Evolutionary conservation across 2,329 filamentous ascomycete genomes (phyloP).

Genomic region (Ceratocystis albifundus): DNA sequence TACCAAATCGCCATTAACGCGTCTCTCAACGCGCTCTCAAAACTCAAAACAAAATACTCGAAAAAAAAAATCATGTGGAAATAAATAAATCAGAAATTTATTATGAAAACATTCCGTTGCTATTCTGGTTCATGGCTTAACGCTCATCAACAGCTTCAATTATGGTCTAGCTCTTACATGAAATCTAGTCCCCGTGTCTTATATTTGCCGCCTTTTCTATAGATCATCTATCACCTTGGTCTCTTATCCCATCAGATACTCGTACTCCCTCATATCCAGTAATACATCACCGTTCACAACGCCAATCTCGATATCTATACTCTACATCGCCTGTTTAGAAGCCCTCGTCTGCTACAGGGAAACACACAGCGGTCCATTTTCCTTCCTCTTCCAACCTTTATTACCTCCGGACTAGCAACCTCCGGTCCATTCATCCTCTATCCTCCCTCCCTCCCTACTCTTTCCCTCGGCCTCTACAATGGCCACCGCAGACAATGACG

Average conservation of each 20-base stretch:
- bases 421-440: neutral
- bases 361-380: neutral
- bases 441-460: neutral
- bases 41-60: neutral
- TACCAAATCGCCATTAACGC: neutral
- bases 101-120: constrained; percentile 1
- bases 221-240: neutral
- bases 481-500: constrained; percentile 5
- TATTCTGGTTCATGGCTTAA: neutral
- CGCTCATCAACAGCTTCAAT: neutral
- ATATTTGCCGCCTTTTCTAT: neutral
- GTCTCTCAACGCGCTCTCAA: neutral
- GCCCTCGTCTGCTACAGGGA: neutral
- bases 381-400: neutral
- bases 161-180: neutral
- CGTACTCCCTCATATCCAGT: too few relatives aligned
- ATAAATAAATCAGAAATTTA: neutral
- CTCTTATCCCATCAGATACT: neutral
- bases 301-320: neutral
- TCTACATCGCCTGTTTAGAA: neutral
- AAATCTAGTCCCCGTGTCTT: neutral
- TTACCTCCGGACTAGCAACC: neutral
- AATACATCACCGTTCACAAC: neutral
- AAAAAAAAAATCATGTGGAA: constrained; percentile 8
- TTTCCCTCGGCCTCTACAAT: neutral